Evolutionary conservation across 106 monocot species (phyloP).

Genomic region (Allium cepa): DNA sequence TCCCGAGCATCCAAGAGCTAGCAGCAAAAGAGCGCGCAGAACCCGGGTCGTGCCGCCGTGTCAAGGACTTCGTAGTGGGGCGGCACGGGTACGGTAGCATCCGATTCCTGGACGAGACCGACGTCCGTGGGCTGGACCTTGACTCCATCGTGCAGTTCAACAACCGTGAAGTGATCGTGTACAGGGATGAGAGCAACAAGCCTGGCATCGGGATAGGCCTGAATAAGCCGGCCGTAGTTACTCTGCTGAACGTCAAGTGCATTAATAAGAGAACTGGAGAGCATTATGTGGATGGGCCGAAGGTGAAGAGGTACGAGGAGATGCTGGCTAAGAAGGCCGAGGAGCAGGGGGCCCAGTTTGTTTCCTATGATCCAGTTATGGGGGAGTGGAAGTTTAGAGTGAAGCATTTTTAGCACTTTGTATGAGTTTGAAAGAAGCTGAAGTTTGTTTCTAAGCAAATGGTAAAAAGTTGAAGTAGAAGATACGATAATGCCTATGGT

Average conservation of each 20-base stretch:
- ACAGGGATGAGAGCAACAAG: constrained; percentile 73
- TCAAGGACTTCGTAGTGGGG: constrained; percentile 81
- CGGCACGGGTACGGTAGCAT: constrained; percentile 78
- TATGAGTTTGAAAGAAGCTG: too few relatives aligned
- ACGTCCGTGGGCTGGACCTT: constrained; percentile 76
- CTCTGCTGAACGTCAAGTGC: constrained; percentile 80
- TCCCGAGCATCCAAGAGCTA: constrained; percentile 67
- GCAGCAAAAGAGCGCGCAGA: constrained; percentile 75
- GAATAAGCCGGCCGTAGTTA: constrained; percentile 88
- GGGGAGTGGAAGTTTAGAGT: constrained; percentile 95
- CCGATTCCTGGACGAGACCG: constrained; percentile 68
- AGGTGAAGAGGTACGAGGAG: constrained; percentile 65
- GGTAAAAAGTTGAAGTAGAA: too few relatives aligned
- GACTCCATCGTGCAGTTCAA: constrained; percentile 83
- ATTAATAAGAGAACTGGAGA: constrained; percentile 74
- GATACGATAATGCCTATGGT: too few relatives aligned
- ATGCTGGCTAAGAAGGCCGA: constrained; percentile 65
- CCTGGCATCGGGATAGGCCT: constrained; percentile 84
- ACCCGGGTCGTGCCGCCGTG: constrained; percentile 63
- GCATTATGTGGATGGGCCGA: constrained; percentile 60
- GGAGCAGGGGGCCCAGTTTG: constrained; percentile 89
- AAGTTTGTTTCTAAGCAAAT: too few relatives aligned
- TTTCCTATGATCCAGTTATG: constrained; percentile 59
- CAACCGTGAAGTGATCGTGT: constrained; percentile 80
- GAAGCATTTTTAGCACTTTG: constrained; percentile 38